phyloP scores from a whole-genome alignment of 495 filamentous ascomycete species.

The Rhypophila decipiens region DNA sequence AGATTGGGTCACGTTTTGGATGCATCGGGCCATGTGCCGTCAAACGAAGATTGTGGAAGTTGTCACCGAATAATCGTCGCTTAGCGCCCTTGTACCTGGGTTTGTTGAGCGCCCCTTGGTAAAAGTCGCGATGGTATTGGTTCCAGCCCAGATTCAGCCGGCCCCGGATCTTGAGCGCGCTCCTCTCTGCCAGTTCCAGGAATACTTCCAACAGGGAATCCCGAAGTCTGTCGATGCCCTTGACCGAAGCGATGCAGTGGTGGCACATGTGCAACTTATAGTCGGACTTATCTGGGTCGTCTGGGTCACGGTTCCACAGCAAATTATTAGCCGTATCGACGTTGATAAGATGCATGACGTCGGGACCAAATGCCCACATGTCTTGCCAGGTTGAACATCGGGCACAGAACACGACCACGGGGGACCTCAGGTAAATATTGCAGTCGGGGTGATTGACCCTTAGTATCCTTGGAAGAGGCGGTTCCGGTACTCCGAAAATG shows the following conservation, averaged over 20 bases:
- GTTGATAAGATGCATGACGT: no score
- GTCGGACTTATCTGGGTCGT: background rate
- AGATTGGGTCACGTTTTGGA: background rate
- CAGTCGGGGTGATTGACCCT: background rate
- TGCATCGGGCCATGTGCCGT: background rate
- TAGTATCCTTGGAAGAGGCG: background rate
- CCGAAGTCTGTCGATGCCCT: background rate
- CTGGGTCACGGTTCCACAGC: background rate
- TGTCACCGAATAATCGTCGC: background rate
- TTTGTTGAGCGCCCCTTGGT: background rate
- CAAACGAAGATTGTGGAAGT: background rate
- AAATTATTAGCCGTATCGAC: background rate
- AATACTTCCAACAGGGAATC: background rate
- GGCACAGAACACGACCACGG: background rate
- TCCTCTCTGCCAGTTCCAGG: background rate
- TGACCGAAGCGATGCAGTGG: background rate
- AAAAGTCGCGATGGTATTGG: background rate
- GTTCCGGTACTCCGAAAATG: background rate
- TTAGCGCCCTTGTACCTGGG: background rate
- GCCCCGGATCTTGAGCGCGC: background rate
- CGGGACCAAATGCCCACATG: background rate
- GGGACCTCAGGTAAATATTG: background rate
- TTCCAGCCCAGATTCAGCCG: background rate
- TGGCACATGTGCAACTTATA: background rate
- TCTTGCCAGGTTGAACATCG: slow-evolving; percentile 7